Conservation (phyloP, 768 basidiomycete species). For the Royoungia palumana region DNA sequence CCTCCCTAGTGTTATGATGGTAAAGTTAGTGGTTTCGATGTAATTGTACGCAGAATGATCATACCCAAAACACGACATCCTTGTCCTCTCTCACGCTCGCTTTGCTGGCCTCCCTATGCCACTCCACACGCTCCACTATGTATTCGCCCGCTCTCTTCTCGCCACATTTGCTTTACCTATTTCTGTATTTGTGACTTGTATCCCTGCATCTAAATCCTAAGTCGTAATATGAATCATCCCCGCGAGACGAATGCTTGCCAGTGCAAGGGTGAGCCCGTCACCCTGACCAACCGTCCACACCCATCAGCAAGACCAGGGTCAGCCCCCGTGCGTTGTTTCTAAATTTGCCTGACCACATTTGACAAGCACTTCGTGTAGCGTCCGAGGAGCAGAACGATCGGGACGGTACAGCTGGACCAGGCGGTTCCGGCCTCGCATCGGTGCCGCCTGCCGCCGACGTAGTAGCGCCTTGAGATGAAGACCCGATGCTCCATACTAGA, state of each 20-base stretch:
- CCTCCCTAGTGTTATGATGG: slow-evolving; percentile 17
- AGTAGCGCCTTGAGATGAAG: too few species aligned
- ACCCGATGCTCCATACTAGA: too few species aligned
- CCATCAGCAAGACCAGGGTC: slow-evolving; percentile 6
- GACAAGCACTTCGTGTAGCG: not conserved
- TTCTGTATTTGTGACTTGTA: slow-evolving; percentile 1
- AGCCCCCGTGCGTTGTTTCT: not conserved
- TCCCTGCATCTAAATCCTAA: not conserved
- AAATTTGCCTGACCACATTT: not conserved
- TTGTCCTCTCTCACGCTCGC: slow-evolving; percentile 4
- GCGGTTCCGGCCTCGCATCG: not conserved
- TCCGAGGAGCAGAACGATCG: not conserved
- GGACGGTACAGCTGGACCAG: not conserved
- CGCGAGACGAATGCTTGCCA: not conserved
- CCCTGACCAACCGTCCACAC: slow-evolving; percentile 1
- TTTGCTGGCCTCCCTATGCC: not conserved
- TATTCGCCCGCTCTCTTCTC: slow-evolving; percentile 7
- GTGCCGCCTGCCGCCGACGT: not conserved
- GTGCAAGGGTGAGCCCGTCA: not conserved
- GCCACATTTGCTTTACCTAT: slow-evolving; percentile 6
- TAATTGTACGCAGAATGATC: slow-evolving; percentile 24
- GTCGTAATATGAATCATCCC: slow-evolving; percentile 3
- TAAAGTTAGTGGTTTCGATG: slow-evolving; percentile 15
- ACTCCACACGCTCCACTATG: slow-evolving; percentile 4
- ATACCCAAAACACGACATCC: slow-evolving; percentile 8